A percentile compares a stretch with the other conserved stretches of the same genome.
Conservation (phyloP, 2,329 filamentous ascomycete species). For the Colletotrichum sp. region DNA sequence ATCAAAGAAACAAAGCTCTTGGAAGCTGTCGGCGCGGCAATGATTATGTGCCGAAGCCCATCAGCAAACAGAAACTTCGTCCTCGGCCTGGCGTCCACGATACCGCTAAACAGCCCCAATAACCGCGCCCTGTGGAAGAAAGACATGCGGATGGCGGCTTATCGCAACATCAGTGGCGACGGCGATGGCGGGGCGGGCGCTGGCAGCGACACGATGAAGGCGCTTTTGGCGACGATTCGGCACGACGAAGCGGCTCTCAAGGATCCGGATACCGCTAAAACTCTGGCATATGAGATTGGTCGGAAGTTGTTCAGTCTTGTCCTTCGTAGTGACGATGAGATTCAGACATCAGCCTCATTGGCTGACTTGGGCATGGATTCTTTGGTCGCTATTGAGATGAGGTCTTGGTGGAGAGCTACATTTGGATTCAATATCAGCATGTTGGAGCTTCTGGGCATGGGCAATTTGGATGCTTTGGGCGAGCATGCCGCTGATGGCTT, state of each 20-base stretch:
- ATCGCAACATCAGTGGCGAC: slow-evolving; percentile 22
- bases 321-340: slow-evolving; percentile 12
- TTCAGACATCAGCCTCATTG: neutral
- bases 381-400: slow-evolving; percentile 25
- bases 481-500: slow-evolving; percentile 7
- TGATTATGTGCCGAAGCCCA: neutral
- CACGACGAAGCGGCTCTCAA: neutral
- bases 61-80: neutral
- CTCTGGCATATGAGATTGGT: slow-evolving; percentile 15
- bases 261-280: neutral
- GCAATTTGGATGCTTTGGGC: slow-evolving; percentile 11
- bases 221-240: neutral
- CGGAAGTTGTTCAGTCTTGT: slow-evolving; percentile 19
- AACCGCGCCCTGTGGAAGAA: slow-evolving; percentile 23
- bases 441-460: slow-evolving; percentile 22
- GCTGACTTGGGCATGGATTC: slow-evolving; percentile 26
- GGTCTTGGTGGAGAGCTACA: slow-evolving; percentile 23
- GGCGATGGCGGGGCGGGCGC: slow-evolving; percentile 28
- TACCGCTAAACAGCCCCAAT: slow-evolving; percentile 8
- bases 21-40: neutral
- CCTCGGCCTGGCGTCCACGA: slow-evolving; percentile 21
- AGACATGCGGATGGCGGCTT: slow-evolving; percentile 28
- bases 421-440: slow-evolving; percentile 25
- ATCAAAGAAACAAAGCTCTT: slow-evolving; percentile 22
- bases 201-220: neutral